A percentile compares a stretch with the other conserved stretches of the same genome.
These are phyloP conservation scores for Suhomyces maxii DNA, from an alignment of 1,139 yeast species.

Conservation along the genomic window DNA sequence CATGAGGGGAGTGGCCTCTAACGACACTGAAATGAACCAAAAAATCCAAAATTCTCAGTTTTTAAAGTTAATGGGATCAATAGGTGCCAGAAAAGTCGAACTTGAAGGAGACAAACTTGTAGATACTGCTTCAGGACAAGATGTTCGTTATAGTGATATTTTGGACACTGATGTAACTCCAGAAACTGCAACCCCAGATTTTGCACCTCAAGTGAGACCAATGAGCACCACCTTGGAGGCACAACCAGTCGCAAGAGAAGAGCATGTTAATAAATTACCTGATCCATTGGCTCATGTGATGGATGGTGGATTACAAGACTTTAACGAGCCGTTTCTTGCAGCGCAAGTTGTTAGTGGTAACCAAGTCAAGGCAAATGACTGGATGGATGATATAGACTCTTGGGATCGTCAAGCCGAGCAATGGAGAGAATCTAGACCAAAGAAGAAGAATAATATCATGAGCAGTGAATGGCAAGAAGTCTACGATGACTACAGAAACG, in stretches of 20 bases:
- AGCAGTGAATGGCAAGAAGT: slow-evolving; percentile 37
- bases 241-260: slow-evolving; percentile 7
- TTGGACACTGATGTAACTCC: not conserved
- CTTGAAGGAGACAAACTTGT: slow-evolving; percentile 44
- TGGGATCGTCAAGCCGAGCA: slow-evolving; percentile 20
- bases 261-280: slow-evolving; percentile 32
- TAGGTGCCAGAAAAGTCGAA: slow-evolving; percentile 40
- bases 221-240: not conserved
- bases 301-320: slow-evolving; percentile 37
- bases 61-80: slow-evolving; percentile 42
- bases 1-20: slow-evolving; percentile 24
- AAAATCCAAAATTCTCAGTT: slow-evolving; percentile 43
- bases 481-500: slow-evolving; percentile 43
- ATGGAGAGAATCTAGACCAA: slow-evolving; percentile 12
- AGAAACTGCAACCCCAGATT: slow-evolving; percentile 5
- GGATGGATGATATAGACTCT: slow-evolving; percentile 37
- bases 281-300: slow-evolving; percentile 50
- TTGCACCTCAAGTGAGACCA: not conserved
- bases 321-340: slow-evolving; percentile 38
- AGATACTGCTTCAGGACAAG: slow-evolving; percentile 20
- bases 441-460: slow-evolving; percentile 22
- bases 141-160: slow-evolving; percentile 14
- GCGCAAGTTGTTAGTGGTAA: slow-evolving; percentile 46
- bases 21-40: slow-evolving; percentile 25
- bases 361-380: slow-evolving; percentile 35